A percentile compares a stretch with the other conserved stretches of the same genome.
These are phyloP conservation scores for Auricularia heimuer DNA, from an alignment of 768 basidiomycete genomes.

Conservation along the genomic window DNA sequence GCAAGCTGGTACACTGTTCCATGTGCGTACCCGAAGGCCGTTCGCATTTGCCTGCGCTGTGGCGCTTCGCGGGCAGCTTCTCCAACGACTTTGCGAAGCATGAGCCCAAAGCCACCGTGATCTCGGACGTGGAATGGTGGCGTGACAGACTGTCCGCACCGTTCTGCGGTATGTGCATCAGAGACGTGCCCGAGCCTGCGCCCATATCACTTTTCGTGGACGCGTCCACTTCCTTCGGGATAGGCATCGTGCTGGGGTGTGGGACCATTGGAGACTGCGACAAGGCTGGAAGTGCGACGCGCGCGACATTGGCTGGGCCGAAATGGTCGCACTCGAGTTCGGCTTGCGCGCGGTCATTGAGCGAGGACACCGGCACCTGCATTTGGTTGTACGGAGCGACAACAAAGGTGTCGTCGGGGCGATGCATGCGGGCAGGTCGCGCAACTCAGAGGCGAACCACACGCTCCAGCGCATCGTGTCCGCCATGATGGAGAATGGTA, in stretches of 20 bases:
- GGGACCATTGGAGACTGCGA: background rate
- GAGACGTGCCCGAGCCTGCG: background rate
- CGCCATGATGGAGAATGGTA: background rate
- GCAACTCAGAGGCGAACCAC: background rate
- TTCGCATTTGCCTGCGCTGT: background rate
- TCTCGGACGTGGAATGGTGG: background rate
- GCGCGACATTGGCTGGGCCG: background rate
- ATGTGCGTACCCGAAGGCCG: background rate
- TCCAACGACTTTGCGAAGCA: background rate
- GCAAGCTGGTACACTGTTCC: background rate
- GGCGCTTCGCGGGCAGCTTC: background rate
- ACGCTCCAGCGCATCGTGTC: background rate
- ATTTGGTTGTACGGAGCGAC: background rate
- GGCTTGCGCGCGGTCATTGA: background rate
- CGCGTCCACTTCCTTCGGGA: background rate
- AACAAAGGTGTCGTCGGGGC: background rate
- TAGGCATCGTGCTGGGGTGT: background rate
- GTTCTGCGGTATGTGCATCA: background rate
- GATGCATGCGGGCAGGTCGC: background rate
- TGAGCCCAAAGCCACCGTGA: background rate
- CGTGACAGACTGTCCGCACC: background rate
- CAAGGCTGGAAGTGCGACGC: background rate
- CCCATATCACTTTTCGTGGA: background rate
- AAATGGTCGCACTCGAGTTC: background rate
- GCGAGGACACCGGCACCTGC: background rate